A percentile compares a stretch with the other conserved stretches of the same genome.
Conservation (phyloP, 192 early-diverging fungal genomes). For the Podila epicladia region DNA sequence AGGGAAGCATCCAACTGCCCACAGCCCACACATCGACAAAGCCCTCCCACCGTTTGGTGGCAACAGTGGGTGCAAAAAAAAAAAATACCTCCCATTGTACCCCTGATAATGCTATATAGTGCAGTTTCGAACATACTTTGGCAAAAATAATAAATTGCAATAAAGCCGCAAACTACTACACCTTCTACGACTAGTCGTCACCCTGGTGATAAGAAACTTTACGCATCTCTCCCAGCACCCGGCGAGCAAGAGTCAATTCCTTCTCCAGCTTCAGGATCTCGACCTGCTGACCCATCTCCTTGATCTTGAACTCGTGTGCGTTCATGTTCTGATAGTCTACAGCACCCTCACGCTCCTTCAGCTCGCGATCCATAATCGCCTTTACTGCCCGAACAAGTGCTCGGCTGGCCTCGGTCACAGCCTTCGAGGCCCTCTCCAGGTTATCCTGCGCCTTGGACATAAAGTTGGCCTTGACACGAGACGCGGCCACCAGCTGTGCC, state of each 20-base stretch:
- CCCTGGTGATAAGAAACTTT: conserved; percentile 81
- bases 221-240: conserved; percentile 92
- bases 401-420: conserved; percentile 91
- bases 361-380: conserved; percentile 79
- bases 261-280: conserved; percentile 96
- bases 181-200: conserved; percentile 29
- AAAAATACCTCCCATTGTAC: no score
- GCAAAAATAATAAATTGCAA: not conserved
- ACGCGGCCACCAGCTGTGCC: conserved; percentile 95
- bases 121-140: no score
- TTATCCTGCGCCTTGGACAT: conserved; percentile 93
- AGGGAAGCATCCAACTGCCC: no score
- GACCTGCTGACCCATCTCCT: conserved; percentile 99
- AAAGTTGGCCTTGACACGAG: conserved; percentile 92
- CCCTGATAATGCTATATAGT: no score
- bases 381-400: conserved; percentile 93
- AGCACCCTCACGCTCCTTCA: conserved; percentile 65
- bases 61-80: no score
- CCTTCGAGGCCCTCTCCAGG: conserved; percentile 93
- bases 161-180: not conserved
- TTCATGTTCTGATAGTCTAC: conserved; percentile 81
- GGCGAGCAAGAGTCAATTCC: conserved; percentile 85
- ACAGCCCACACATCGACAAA: no score
- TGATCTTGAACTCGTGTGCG: conserved; percentile 93
- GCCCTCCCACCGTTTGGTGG: no score